Conservation (phyloP, 2,329 filamentous ascomycete species). For the Thelonectria blattea region DNA sequence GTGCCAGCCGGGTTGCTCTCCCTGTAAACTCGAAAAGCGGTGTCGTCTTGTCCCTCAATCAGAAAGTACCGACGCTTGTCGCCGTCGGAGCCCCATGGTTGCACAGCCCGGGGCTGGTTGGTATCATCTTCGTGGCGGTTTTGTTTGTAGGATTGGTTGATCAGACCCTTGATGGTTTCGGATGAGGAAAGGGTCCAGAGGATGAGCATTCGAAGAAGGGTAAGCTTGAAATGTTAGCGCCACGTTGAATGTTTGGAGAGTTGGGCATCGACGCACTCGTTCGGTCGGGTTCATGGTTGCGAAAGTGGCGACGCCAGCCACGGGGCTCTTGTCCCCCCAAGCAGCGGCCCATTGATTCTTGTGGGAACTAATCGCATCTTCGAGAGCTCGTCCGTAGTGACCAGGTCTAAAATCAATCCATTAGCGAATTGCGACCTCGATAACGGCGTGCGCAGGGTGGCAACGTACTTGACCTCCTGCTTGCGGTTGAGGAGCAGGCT, state of each 20-base stretch:
- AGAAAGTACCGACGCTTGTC: conserved; percentile 93
- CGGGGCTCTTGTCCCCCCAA: conserved; percentile 84
- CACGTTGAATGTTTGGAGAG: neutral
- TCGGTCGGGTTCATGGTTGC: conserved; percentile 80
- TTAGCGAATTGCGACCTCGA: conserved; percentile 16
- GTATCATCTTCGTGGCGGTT: conserved; percentile 77
- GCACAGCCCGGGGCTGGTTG: conserved; percentile 88
- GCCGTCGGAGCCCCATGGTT: conserved; percentile 88
- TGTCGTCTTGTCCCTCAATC: conserved; percentile 93
- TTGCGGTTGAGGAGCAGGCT: conserved; percentile 93
- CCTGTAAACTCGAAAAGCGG: conserved; percentile 89
- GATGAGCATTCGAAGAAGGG: conserved; percentile 80
- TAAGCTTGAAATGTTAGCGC: conserved; percentile 63
- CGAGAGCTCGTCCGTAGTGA: conserved; percentile 90
- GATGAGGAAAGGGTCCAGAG: conserved; percentile 91
- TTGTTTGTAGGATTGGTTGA: conserved; percentile 90
- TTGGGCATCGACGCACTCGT: conserved; percentile 63
- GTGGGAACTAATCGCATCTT: conserved; percentile 88
- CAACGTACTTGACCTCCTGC: conserved; percentile 95
- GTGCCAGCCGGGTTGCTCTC: conserved; percentile 85
- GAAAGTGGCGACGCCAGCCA: conserved; percentile 82
- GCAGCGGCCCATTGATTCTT: conserved; percentile 84
- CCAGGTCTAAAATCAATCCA: conserved; percentile 67
- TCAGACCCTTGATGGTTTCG: conserved; percentile 78
- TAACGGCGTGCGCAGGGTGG: neutral